Evolutionary conservation across 2,329 filamentous ascomycete genomes (phyloP), one percentile per base, ranked within the genome.

Genomic region (Aspergillus hortae): DNA sequence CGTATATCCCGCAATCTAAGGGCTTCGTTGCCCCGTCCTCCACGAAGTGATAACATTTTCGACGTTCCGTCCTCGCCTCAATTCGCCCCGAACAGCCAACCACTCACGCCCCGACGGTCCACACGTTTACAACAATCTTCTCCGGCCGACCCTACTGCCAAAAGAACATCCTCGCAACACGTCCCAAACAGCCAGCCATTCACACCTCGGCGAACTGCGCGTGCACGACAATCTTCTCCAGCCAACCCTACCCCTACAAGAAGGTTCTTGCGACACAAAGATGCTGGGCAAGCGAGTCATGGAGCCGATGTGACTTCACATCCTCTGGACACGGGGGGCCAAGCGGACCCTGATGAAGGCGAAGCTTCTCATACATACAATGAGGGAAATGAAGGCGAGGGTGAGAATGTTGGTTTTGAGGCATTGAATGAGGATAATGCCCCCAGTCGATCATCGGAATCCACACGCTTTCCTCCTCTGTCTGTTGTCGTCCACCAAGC

Each of bases 101-200:
- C 48, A 6, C 17, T 30, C 14, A 56, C 56, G n/a, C 54, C 51
- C 12, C 53, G 56, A 35, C 49, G 54, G 21, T 60, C 58, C 15
- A 19, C 27, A 32, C 49, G 56, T 17, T 15, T 57, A 40, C 47
- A 44, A 7, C 15, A 35, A 12, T 4, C n/a, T 4, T 5, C 7
- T 25, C 23, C 43, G 14, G 30, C 21, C n/a, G n/a, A 33, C 10
- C 27, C 27, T 11, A 9, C 27, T 9, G 27, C 7, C 27, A 11
- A 4, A 30, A 30, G 6, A 30, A 30, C 57, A 4, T 6, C 6
- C n/a, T 57, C 52, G 6, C 40, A 52, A 4, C 51, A 54, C 4
- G 12, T 36, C 15, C 15, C 19, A 4, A n/a, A 30, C 10, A 40
- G 36, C 30, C 41, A 42, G 10, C 35, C 48, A 2, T 15, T 30